Conservation (phyloP, 768 basidiomycete species). For the Rhodotorula babjevae region DNA sequence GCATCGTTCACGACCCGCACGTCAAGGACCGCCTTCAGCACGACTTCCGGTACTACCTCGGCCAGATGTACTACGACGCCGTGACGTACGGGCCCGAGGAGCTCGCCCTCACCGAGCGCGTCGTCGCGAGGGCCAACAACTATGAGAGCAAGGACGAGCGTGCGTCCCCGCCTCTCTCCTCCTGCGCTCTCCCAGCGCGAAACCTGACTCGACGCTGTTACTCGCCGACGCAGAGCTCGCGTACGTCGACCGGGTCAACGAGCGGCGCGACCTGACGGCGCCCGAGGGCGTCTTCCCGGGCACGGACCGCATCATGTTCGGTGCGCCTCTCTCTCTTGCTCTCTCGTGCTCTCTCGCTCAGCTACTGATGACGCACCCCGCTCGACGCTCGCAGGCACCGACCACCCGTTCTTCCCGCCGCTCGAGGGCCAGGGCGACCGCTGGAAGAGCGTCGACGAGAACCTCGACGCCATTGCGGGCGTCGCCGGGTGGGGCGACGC, state of each 20-base stretch:
- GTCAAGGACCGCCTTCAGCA: conserved; percentile 69
- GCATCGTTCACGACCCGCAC: conserved; percentile 76
- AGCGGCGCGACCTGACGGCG: conserved; percentile 27
- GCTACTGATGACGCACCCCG: no score
- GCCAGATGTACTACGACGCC: conserved; percentile 74
- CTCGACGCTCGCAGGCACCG: conserved; percentile 47
- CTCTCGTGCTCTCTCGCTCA: not conserved
- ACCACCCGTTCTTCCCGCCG: conserved; percentile 88
- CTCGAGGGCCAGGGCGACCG: conserved; percentile 57
- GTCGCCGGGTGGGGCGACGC: conserved; percentile 60
- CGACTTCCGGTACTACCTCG: conserved; percentile 76
- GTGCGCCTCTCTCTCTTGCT: conserved; percentile 42
- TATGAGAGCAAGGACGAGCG: conserved; percentile 34
- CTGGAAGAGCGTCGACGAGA: conserved; percentile 82
- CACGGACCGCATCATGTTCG: conserved; percentile 55
- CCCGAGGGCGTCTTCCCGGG: conserved; percentile 28
- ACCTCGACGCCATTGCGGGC: conserved; percentile 68
- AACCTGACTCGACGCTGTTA: not conserved
- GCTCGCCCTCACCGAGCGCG: conserved; percentile 68
- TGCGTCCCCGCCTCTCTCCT: not conserved
- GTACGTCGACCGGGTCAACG: conserved; percentile 22
- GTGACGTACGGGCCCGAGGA: conserved; percentile 87
- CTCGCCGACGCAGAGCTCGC: conserved; percentile 18
- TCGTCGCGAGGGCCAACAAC: conserved; percentile 59
- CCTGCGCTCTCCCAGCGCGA: no score